Conservation (phyloP, 2,329 filamentous ascomycete species). For the Chrysoporthe deuterocubensis region DNA sequence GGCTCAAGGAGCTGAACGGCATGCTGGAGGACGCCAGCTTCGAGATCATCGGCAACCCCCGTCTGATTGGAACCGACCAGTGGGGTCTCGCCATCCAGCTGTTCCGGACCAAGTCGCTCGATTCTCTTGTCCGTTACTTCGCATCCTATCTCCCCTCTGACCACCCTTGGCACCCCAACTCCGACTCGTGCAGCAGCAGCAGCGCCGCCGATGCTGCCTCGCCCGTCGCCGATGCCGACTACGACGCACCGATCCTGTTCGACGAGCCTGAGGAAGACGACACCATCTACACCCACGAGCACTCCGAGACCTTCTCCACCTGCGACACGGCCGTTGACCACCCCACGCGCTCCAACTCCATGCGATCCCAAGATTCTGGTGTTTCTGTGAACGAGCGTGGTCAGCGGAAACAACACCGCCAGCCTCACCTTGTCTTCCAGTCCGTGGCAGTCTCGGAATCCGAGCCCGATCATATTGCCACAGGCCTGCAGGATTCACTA, state of each 20-base stretch:
- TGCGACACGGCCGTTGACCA: slow-evolving; percentile 36
- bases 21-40: slow-evolving; percentile 61
- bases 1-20: slow-evolving; percentile 58
- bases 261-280: slow-evolving; percentile 46
- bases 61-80: slow-evolving; percentile 61
- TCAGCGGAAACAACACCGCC: slow-evolving; percentile 40
- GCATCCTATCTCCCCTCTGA: slow-evolving; percentile 60
- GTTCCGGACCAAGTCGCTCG: slow-evolving; percentile 62
- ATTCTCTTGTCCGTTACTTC: slow-evolving; percentile 64
- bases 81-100: slow-evolving; percentile 63
- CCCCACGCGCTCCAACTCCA: slow-evolving; percentile 57
- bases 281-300: slow-evolving; percentile 46
- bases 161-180: slow-evolving; percentile 47
- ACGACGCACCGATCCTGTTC: slow-evolving; percentile 45
- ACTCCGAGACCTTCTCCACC: slow-evolving; percentile 35
- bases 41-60: slow-evolving; percentile 64
- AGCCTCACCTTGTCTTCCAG: slow-evolving; percentile 47
- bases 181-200: slow-evolving; percentile 42
- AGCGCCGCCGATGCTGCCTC: slow-evolving; percentile 41
- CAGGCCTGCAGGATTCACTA: slow-evolving; percentile 37
- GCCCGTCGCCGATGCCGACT: slow-evolving; percentile 17
- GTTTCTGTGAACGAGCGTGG: slow-evolving; percentile 42
- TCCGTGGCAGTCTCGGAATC: slow-evolving; percentile 58
- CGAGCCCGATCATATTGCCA: slow-evolving; percentile 47
- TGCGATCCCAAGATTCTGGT: slow-evolving; percentile 49